phyloP scores from a whole-genome alignment of 306 rosid species.

The Inga leiocalycina region DNA sequence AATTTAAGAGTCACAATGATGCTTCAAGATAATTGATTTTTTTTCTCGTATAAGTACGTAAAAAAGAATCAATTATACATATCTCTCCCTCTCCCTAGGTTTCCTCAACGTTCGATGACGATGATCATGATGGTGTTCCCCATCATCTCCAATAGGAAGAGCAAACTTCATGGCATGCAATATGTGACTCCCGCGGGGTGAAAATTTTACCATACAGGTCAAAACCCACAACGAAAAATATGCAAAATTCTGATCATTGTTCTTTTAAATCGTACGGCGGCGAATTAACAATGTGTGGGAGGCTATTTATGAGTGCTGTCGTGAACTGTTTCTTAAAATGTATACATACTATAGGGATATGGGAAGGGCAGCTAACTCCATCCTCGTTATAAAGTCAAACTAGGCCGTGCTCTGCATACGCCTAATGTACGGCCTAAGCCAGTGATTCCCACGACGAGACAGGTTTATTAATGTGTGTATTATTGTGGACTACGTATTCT shows the following conservation, averaged over 20 bases:
- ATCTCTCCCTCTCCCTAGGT: slow-evolving; percentile 1
- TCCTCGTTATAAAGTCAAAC: neutral
- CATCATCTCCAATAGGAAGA: neutral
- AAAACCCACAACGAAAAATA: slow-evolving; percentile 28
- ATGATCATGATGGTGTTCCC: slow-evolving; percentile 30
- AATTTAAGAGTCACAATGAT: slow-evolving; percentile 37
- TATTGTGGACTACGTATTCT: neutral
- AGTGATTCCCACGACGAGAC: neutral
- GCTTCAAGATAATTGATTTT: neutral
- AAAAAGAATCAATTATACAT: neutral
- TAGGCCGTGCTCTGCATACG: neutral
- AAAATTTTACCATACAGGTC: slow-evolving; percentile 21
- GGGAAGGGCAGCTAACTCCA: neutral
- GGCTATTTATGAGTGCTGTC: neutral
- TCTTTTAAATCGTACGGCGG: neutral
- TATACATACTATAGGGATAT: neutral
- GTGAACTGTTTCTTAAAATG: neutral
- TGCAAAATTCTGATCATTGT: too few relatives aligned
- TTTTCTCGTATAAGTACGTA: neutral
- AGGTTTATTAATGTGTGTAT: neutral
- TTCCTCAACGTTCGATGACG: slow-evolving; percentile 34
- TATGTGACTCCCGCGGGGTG: slow-evolving; percentile 31
- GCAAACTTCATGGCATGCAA: neutral
- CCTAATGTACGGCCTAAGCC: neutral
- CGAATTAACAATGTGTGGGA: too few relatives aligned